phyloP scores from a whole-genome alignment of 495 filamentous ascomycete species.

The Penicillium taxi region DNA sequence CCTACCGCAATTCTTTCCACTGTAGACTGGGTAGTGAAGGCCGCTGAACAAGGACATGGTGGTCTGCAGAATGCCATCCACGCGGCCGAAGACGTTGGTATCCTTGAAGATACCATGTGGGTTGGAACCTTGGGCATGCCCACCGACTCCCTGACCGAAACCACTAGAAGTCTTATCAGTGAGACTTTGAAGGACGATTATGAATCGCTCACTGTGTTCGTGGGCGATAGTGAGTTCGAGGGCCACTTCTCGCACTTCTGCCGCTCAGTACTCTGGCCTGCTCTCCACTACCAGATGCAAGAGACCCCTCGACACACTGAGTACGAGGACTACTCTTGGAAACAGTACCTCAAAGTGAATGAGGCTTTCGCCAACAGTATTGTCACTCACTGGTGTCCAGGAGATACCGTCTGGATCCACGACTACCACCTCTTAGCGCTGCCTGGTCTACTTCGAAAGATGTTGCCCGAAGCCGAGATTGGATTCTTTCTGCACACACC shows the following conservation, averaged over 20 bases:
- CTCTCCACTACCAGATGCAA: constrained; percentile 90
- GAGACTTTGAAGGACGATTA: constrained; percentile 67
- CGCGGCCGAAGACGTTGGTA: constrained; percentile 54
- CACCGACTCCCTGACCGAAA: constrained; percentile 64
- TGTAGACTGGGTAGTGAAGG: constrained; percentile 66
- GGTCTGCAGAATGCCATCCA: constrained; percentile 75
- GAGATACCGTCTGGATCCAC: constrained; percentile 83
- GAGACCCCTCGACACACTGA: constrained; percentile 92
- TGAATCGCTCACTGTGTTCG: constrained; percentile 69
- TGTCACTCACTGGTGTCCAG: constrained; percentile 72
- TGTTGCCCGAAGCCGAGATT: constrained; percentile 73
- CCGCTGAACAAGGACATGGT: constrained; percentile 78
- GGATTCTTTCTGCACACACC: constrained; percentile 88
- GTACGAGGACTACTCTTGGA: constrained; percentile 91
- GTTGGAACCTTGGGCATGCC: constrained; percentile 86
- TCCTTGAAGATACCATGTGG: constrained; percentile 60
- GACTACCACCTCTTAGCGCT: constrained; percentile 85
- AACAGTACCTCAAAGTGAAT: constrained; percentile 79
- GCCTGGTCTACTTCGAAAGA: constrained; percentile 69
- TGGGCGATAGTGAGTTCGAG: constrained; percentile 75
- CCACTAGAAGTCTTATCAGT: constrained; percentile 64
- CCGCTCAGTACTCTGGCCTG: constrained; percentile 77
- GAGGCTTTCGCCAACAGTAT: constrained; percentile 81
- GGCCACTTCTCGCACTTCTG: constrained; percentile 86
- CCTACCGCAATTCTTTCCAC: constrained; percentile 52